Percentiles rank a stretch among this genome's conserved stretches.
phyloP scores from a whole-genome alignment of 1,284 basidiomycete species.

The Ustilago trichophora region DNA sequence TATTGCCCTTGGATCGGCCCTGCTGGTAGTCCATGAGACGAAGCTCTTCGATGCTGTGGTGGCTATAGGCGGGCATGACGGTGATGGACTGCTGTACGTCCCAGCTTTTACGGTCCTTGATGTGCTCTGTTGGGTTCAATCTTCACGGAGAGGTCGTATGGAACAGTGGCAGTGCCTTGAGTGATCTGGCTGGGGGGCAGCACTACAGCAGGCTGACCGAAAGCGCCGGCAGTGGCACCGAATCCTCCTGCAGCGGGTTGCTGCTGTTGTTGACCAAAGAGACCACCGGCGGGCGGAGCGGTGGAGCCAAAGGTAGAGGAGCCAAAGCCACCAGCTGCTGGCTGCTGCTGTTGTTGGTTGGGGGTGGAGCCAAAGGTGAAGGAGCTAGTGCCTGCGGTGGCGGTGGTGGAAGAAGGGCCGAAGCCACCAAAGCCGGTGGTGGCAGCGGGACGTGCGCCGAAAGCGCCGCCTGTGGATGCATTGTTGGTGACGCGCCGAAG shows the following conservation, averaged over 20 bases:
- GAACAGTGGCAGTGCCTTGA: slow-evolving; percentile 55
- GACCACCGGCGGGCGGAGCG: slow-evolving; percentile 23
- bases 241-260: slow-evolving; percentile 42
- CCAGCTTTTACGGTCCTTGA: slow-evolving; percentile 56
- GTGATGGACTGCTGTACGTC: slow-evolving; percentile 59
- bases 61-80: slow-evolving; percentile 56
- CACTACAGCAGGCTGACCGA: slow-evolving; percentile 33
- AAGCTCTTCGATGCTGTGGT: slow-evolving; percentile 56
- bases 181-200: slow-evolving; percentile 41
- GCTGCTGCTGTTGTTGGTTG: slow-evolving; percentile 34
- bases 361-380: slow-evolving; percentile 49
- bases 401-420: slow-evolving; percentile 29
- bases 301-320: slow-evolving; percentile 34
- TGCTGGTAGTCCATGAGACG: slow-evolving; percentile 59
- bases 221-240: slow-evolving; percentile 33
- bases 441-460: slow-evolving; percentile 53
- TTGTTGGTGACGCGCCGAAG: slow-evolving; percentile 44
- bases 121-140: slow-evolving; percentile 54
- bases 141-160: slow-evolving; percentile 55
- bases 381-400: slow-evolving; percentile 25
- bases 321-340: slow-evolving; percentile 43
- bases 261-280: slow-evolving; percentile 52
- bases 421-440: slow-evolving; percentile 57
- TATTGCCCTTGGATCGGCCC: slow-evolving; percentile 52
- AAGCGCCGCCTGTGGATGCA: slow-evolving; percentile 36